A percentile compares a stretch with the other conserved stretches of the same genome.
Conservation (phyloP, 2,329 filamentous ascomycete species). For the Furcasterigmium sp. region DNA sequence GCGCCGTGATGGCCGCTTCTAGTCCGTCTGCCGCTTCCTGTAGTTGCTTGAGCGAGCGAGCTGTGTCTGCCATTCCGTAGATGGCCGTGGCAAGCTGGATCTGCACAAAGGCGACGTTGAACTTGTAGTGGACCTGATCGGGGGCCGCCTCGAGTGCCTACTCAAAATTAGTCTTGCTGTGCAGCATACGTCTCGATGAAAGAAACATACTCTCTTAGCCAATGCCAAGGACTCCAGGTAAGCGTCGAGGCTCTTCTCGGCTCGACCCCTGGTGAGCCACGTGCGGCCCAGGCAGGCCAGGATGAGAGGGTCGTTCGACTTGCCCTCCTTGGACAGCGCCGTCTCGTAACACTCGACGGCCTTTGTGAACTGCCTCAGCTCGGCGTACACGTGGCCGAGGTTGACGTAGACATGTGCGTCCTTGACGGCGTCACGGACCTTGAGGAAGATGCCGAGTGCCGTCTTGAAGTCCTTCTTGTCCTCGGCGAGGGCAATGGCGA, state of each 20-base stretch:
- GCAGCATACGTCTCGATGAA: no score
- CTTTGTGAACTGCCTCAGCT: slow-evolving; percentile 83
- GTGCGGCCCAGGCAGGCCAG: slow-evolving; percentile 82
- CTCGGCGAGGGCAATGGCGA: slow-evolving; percentile 90
- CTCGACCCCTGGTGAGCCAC: slow-evolving; percentile 75
- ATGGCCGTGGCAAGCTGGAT: slow-evolving; percentile 86
- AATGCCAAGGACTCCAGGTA: slow-evolving; percentile 54
- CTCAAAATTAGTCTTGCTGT: not conserved
- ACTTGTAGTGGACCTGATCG: slow-evolving; percentile 85
- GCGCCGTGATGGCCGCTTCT: slow-evolving; percentile 74
- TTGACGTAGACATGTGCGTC: slow-evolving; percentile 89
- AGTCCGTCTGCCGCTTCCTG: slow-evolving; percentile 75
- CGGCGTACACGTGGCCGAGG: slow-evolving; percentile 85
- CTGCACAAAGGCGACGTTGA: slow-evolving; percentile 97
- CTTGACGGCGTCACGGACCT: slow-evolving; percentile 83
- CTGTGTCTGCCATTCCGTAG: slow-evolving; percentile 66
- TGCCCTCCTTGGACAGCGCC: slow-evolving; percentile 73
- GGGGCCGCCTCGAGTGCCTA: slow-evolving; percentile 73
- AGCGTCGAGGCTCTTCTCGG: slow-evolving; percentile 52
- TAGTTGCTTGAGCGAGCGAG: slow-evolving; percentile 75
- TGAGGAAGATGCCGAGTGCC: slow-evolving; percentile 82
- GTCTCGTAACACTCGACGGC: slow-evolving; percentile 94
- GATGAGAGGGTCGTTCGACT: slow-evolving; percentile 68
- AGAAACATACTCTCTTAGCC: slow-evolving; percentile 52
- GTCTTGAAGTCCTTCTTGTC: slow-evolving; percentile 84